Percentiles rank a stretch among this genome's conserved stretches.
These are phyloP conservation scores for Gyromitra esculenta DNA, from an alignment of 2,329 filamentous ascomycete genomes.

Conservation along the genomic window DNA sequence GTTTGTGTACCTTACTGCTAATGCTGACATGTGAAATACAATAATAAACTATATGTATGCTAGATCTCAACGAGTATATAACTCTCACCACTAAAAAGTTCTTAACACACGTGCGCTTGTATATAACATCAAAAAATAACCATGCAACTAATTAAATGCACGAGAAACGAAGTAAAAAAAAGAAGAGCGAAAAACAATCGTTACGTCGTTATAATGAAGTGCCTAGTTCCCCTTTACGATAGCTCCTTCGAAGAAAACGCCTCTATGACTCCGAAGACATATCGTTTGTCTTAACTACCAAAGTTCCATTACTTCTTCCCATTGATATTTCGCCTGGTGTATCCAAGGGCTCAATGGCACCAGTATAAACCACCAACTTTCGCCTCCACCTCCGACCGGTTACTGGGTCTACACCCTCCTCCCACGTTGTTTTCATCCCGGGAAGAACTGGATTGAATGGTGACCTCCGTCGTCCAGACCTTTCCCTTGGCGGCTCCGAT, in stretches of 20 bases:
- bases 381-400: conserved; percentile 46
- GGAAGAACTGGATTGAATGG: conserved; percentile 50
- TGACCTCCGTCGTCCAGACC: conserved; percentile 33
- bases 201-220: conserved; percentile 31
- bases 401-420: conserved; percentile 42
- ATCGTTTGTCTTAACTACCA: not conserved
- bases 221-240: not conserved
- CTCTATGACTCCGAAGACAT: not conserved
- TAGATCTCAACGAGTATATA: not conserved
- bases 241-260: not conserved
- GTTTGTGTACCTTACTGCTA: not conserved
- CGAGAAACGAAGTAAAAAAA: conserved; percentile 8
- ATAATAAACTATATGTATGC: not conserved
- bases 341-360: conserved; percentile 1
- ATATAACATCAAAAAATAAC: not conserved
- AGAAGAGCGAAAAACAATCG: not conserved
- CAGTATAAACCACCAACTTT: conserved; percentile 46
- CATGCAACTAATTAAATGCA: conserved; percentile 27
- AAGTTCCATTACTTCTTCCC: not conserved
- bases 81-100: not conserved
- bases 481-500: conserved; percentile 11
- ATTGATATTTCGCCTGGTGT: not conserved
- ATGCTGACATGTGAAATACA: not conserved
- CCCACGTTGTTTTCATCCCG: conserved; percentile 49
- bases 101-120: not conserved